These are phyloP conservation scores for Stemphylium lycopersici DNA, from an alignment of 2,329 filamentous ascomycete species.

Conservation along the genomic window DNA sequence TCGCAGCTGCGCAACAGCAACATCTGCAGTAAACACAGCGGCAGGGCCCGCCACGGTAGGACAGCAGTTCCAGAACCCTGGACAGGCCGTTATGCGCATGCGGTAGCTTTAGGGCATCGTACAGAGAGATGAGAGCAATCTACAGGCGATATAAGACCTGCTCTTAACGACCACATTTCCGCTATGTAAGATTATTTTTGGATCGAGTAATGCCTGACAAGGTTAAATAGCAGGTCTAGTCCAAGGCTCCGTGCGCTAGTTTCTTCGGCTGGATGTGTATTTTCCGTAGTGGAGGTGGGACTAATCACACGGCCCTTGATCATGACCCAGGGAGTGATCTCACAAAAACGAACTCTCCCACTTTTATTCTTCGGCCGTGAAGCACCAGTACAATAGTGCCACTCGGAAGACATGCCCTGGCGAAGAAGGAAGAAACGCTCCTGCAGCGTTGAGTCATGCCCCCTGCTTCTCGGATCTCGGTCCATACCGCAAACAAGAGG, in stretches of 20 bases:
- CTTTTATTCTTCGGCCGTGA: slow-evolving; percentile 14
- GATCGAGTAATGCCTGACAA: slow-evolving; percentile 25
- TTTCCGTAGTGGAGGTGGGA: slow-evolving; percentile 27
- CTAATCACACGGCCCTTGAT: slow-evolving; percentile 1
- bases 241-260: slow-evolving; percentile 28
- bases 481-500: slow-evolving; percentile 22
- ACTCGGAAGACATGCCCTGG: slow-evolving; percentile 14
- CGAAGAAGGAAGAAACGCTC: slow-evolving; percentile 31
- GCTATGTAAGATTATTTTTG: slow-evolving; percentile 40
- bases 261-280: slow-evolving; percentile 28
- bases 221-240: slow-evolving; percentile 37
- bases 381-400: slow-evolving; percentile 4
- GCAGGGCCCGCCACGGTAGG: slow-evolving; percentile 27
- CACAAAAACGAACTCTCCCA: background rate
- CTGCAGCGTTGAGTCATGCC: slow-evolving; percentile 30
- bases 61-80: slow-evolving; percentile 22
- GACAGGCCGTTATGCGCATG: slow-evolving; percentile 30
- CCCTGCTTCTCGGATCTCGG: slow-evolving; percentile 30
- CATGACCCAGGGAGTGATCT: background rate
- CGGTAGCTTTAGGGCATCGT: slow-evolving; percentile 35
- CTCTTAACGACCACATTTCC: slow-evolving; percentile 45
- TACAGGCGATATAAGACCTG: slow-evolving; percentile 39
- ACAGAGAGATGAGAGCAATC: slow-evolving; percentile 44
- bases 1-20: slow-evolving; percentile 6
- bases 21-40: slow-evolving; percentile 19